Evolutionary conservation across 257 asterid species (phyloP).

Genomic region (Catharanthus roseus): DNA sequence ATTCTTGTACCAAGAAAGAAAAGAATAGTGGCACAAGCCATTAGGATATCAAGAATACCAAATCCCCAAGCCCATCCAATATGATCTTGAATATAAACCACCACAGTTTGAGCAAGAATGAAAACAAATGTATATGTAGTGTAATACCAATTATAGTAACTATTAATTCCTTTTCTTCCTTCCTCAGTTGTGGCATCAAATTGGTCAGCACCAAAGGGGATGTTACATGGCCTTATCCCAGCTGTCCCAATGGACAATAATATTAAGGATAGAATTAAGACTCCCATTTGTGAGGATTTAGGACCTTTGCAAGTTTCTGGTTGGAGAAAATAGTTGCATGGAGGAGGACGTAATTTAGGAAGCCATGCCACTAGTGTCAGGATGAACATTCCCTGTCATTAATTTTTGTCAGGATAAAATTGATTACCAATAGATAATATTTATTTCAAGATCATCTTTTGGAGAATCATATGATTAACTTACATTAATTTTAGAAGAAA

Average conservation of each 20-base stretch:
- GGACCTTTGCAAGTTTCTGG: slow-evolving; percentile 48
- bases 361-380: slow-evolving; percentile 64
- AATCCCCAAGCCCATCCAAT: slow-evolving; percentile 67
- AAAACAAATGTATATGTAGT: slow-evolving; percentile 55
- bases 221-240: slow-evolving; percentile 89
- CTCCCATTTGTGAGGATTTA: slow-evolving; percentile 44
- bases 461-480: too few relatives aligned
- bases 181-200: slow-evolving; percentile 55
- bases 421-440: too few relatives aligned
- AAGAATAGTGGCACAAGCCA: slow-evolving; percentile 41
- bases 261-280: slow-evolving; percentile 39
- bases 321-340: slow-evolving; percentile 30
- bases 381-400: slow-evolving; percentile 73
- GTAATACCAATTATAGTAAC: slow-evolving; percentile 92
- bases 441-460: too few relatives aligned
- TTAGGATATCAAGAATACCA: slow-evolving; percentile 53
- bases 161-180: slow-evolving; percentile 65
- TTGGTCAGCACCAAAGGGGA: slow-evolving; percentile 90
- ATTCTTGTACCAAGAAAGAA: slow-evolving; percentile 50
- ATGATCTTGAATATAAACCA: slow-evolving; percentile 64
- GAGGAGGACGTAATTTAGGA: slow-evolving; percentile 60
- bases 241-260: slow-evolving; percentile 53
- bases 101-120: slow-evolving; percentile 50
- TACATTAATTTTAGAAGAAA: too few relatives aligned
- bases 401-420: neutral